These are phyloP conservation scores for Castanea crenata DNA, from an alignment of 306 rosid species.

Conservation along the genomic window DNA sequence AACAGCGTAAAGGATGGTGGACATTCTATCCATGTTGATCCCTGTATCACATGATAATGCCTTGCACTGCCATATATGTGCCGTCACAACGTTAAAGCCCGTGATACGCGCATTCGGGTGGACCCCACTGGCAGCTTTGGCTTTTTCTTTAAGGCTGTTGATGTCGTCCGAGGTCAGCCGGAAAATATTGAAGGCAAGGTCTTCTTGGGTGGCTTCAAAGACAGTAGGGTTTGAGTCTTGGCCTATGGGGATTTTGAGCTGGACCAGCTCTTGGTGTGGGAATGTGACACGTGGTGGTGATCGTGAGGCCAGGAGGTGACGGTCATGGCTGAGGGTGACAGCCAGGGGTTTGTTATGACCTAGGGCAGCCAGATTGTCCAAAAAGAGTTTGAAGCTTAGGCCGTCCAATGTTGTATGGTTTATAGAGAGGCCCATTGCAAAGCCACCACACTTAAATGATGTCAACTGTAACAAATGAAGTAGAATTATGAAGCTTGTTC, in stretches of 20 bases:
- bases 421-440: constrained; percentile 54
- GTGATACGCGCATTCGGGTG: background rate
- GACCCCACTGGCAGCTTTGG: constrained; percentile 11
- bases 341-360: constrained; percentile 49
- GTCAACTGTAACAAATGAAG: constrained; percentile 38
- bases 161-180: constrained; percentile 33
- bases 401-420: constrained; percentile 65
- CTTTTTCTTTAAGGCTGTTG: constrained; percentile 45
- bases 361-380: constrained; percentile 63
- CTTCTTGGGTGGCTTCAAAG: constrained; percentile 50
- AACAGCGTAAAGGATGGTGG: constrained; percentile 60
- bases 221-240: constrained; percentile 22
- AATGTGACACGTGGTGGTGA: constrained; percentile 66
- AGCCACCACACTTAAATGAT: constrained; percentile 71
- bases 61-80: constrained; percentile 70
- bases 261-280: constrained; percentile 61
- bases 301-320: constrained; percentile 65
- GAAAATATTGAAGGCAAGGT: constrained; percentile 50
- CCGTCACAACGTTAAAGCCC: constrained; percentile 56
- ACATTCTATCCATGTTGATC: constrained; percentile 30
- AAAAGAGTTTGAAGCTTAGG: constrained; percentile 53
- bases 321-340: constrained; percentile 47
- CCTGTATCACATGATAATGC: constrained; percentile 34
- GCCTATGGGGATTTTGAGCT: constrained; percentile 15
- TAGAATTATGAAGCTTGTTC: background rate